Percentiles rank a stretch among this genome's conserved stretches.
Conservation (phyloP, 2,329 filamentous ascomycete genomes). For the Rhinocladiella similis region DNA sequence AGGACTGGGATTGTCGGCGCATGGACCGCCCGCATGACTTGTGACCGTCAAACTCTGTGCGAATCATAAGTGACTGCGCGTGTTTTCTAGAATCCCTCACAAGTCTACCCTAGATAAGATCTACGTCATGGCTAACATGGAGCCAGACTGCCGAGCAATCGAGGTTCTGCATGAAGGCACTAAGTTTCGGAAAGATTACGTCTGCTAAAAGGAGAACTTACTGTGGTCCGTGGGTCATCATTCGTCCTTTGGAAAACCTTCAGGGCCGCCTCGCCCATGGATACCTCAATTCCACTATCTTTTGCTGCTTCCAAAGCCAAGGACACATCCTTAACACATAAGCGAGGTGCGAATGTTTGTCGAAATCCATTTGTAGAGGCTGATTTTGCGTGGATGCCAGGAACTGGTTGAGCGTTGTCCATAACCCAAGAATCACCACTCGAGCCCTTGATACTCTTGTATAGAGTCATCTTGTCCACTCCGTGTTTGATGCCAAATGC, state of each 20-base stretch:
- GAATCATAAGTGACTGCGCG: too few species aligned
- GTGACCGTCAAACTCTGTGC: too few species aligned
- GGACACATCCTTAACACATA: slow-evolving; percentile 6
- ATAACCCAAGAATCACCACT: slow-evolving; percentile 12
- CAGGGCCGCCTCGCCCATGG: slow-evolving; percentile 6
- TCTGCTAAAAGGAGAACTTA: not conserved
- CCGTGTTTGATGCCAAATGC: slow-evolving; percentile 10
- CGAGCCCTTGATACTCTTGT: slow-evolving; percentile 9
- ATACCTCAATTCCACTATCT: not conserved
- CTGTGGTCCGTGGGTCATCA: slow-evolving; percentile 10
- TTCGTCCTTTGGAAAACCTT: not conserved
- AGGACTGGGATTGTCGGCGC: too few species aligned
- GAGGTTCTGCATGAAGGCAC: not conserved
- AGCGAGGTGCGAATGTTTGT: not conserved
- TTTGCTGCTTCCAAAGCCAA: slow-evolving; percentile 8
- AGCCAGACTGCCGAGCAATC: not conserved
- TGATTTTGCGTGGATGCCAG: not conserved
- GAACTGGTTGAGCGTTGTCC: slow-evolving; percentile 4
- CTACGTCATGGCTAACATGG: not conserved
- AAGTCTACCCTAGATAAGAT: too few species aligned
- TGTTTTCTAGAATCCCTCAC: too few species aligned
- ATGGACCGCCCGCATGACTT: too few species aligned
- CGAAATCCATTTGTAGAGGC: slow-evolving; percentile 4
- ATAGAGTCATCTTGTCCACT: slow-evolving; percentile 7
- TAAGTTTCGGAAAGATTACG: not conserved